Percentiles rank a stretch among this genome's conserved stretches.
Conservation (phyloP, 1,284 basidiomycete species). For the Acaromyces ingoldii region DNA sequence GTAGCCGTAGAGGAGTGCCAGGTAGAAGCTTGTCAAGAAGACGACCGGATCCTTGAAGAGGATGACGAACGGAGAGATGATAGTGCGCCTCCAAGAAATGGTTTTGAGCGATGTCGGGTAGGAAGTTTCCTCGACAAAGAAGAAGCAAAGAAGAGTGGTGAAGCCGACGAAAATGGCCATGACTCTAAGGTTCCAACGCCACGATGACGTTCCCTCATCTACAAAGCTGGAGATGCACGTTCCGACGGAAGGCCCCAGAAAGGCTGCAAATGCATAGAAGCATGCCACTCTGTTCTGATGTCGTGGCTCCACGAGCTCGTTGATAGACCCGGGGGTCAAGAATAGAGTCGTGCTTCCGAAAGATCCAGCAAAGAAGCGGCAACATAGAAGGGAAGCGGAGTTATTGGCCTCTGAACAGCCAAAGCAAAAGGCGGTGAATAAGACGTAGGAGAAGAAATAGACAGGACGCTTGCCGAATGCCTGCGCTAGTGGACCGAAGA, state of each 20-base stretch:
- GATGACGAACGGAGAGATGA: too few relatives aligned
- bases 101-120: slow-evolving; percentile 8
- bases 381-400: slow-evolving; percentile 38
- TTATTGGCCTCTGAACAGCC: slow-evolving; percentile 36
- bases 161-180: slow-evolving; percentile 27
- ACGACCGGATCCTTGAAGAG: slow-evolving; percentile 12
- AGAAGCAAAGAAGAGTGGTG: slow-evolving; percentile 14
- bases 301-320: not conserved
- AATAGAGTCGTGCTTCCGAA: slow-evolving; percentile 18
- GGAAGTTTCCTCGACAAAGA: slow-evolving; percentile 26
- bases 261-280: slow-evolving; percentile 24
- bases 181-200: slow-evolving; percentile 26
- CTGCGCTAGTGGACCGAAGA: slow-evolving; percentile 23
- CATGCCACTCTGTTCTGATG: not conserved
- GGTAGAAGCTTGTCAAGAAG: slow-evolving; percentile 23
- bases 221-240: slow-evolving; percentile 20
- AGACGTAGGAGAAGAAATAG: slow-evolving; percentile 19
- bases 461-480: slow-evolving; percentile 22
- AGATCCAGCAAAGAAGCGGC: slow-evolving; percentile 43
- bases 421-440: slow-evolving; percentile 28
- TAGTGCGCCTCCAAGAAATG: not conserved
- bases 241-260: slow-evolving; percentile 18
- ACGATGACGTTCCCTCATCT: slow-evolving; percentile 17
- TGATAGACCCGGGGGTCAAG: not conserved
- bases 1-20: slow-evolving; percentile 23